These are phyloP conservation scores for Trametes pubescens DNA, from an alignment of 1,284 basidiomycete genomes.

Conservation along the genomic window DNA sequence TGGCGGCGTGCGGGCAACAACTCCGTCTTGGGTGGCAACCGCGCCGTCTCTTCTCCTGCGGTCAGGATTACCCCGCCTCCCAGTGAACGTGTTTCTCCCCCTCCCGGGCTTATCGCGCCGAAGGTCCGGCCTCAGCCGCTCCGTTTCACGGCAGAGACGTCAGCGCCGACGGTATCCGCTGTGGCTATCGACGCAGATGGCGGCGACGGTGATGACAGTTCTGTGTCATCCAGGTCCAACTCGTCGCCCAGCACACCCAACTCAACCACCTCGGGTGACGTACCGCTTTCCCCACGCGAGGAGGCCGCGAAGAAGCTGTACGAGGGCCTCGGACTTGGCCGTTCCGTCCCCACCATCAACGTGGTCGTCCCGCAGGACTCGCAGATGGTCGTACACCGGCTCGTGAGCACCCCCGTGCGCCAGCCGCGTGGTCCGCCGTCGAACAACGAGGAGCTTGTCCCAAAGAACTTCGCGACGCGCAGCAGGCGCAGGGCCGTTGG, in stretches of 20 bases:
- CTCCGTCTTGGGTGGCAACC: constrained; percentile 72
- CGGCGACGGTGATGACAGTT: constrained; percentile 62
- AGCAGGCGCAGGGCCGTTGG: constrained; percentile 84
- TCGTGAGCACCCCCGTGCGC: constrained; percentile 74
- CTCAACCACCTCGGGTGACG: constrained; percentile 66
- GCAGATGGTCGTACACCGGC: constrained; percentile 52
- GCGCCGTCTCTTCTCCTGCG: constrained; percentile 65
- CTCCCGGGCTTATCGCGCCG: constrained; percentile 45
- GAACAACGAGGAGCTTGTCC: constrained; percentile 85
- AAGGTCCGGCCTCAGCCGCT: constrained; percentile 75
- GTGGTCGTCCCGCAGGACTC: constrained; percentile 42
- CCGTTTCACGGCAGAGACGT: constrained; percentile 61
- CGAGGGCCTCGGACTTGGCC: constrained; percentile 81
- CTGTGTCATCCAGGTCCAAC: constrained; percentile 57
- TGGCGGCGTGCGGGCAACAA: constrained; percentile 80
- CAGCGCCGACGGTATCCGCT: constrained; percentile 63
- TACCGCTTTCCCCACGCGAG: constrained; percentile 77
- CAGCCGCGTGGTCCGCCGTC: constrained; percentile 90
- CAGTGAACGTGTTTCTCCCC: constrained; percentile 61
- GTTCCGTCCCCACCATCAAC: constrained; percentile 55
- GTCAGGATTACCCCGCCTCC: constrained; percentile 79
- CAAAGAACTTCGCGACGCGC: constrained; percentile 88
- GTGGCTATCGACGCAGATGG: constrained; percentile 65
- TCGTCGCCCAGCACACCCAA: constrained; percentile 76
- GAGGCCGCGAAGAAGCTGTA: constrained; percentile 83